phyloP scores from a whole-genome alignment of 179 eudicot species.

The Vitellaria paradoxa region DNA sequence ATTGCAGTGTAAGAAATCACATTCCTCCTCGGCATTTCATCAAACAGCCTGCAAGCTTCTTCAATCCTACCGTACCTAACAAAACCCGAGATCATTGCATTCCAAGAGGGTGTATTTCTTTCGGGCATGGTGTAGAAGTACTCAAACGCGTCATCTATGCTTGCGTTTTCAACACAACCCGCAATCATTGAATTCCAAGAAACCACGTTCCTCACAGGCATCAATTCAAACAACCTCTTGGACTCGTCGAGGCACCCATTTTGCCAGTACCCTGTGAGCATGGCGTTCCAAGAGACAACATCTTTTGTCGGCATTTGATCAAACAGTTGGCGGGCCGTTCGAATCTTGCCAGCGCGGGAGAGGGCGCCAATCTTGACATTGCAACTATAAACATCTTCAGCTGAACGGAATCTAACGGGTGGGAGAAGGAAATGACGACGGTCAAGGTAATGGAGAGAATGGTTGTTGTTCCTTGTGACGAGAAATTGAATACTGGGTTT shows the following conservation, averaged over 20 bases:
- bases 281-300: constrained; percentile 36
- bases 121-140: constrained; percentile 31
- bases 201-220: constrained; percentile 32
- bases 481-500: not conserved
- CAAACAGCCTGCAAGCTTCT: constrained; percentile 34
- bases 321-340: constrained; percentile 37
- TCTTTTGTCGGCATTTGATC: constrained; percentile 35
- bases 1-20: constrained; percentile 35
- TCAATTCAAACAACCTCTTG: constrained; percentile 22
- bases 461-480: not conserved
- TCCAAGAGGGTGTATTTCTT: constrained; percentile 42
- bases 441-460: not conserved
- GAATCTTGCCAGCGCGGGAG: constrained; percentile 22
- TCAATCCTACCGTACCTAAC: constrained; percentile 26
- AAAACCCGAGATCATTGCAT: constrained; percentile 41
- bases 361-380: constrained; percentile 30
- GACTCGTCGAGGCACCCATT: constrained; percentile 27
- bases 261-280: constrained; percentile 36
- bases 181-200: constrained; percentile 44
- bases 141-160: constrained; percentile 29
- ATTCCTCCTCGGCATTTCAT: constrained; percentile 28
- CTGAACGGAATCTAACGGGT: constrained; percentile 10
- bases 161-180: constrained; percentile 29
- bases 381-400: constrained; percentile 15
- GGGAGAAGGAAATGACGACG: constrained; percentile 10